Conservation (phyloP, 202 grass and related monocot species). For the Musa balbisiana region DNA sequence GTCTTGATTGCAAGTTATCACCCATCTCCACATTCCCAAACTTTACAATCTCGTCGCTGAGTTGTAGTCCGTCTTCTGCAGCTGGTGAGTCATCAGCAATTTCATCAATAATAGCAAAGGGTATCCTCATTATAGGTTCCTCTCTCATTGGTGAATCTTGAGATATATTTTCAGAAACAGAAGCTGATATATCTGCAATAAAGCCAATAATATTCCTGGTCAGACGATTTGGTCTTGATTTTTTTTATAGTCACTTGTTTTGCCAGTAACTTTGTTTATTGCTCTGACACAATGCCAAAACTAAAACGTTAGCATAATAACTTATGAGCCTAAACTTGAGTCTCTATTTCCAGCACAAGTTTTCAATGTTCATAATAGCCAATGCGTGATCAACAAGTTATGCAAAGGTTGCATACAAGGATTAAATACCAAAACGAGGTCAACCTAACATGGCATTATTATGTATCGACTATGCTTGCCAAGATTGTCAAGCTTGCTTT, state of each 20-base stretch:
- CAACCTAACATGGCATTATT: neutral
- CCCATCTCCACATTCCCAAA: slow-evolving; percentile 79
- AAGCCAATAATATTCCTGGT: slow-evolving; percentile 25
- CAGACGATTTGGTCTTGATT: slow-evolving; percentile 6
- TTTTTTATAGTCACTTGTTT: neutral
- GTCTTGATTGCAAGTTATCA: slow-evolving; percentile 59
- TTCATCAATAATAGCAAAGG: slow-evolving; percentile 92
- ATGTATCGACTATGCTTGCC: neutral
- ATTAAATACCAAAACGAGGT: neutral
- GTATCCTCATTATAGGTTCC: slow-evolving; percentile 43
- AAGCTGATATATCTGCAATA: slow-evolving; percentile 39
- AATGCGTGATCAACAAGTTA: neutral
- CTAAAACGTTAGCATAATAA: neutral
- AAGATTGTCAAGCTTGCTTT: no score
- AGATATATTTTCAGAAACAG: slow-evolving; percentile 27
- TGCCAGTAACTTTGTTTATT: neutral
- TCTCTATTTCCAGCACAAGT: neutral
- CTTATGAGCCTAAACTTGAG: neutral
- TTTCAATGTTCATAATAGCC: neutral
- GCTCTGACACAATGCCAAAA: neutral
- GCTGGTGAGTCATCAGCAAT: slow-evolving; percentile 83
- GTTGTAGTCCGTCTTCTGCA: slow-evolving; percentile 66
- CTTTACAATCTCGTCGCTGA: slow-evolving; percentile 84
- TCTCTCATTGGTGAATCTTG: slow-evolving; percentile 56
- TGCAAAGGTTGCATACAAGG: neutral